Conservation (phyloP, 2,329 filamentous ascomycete species). For the Colletotrichum coccodes region DNA sequence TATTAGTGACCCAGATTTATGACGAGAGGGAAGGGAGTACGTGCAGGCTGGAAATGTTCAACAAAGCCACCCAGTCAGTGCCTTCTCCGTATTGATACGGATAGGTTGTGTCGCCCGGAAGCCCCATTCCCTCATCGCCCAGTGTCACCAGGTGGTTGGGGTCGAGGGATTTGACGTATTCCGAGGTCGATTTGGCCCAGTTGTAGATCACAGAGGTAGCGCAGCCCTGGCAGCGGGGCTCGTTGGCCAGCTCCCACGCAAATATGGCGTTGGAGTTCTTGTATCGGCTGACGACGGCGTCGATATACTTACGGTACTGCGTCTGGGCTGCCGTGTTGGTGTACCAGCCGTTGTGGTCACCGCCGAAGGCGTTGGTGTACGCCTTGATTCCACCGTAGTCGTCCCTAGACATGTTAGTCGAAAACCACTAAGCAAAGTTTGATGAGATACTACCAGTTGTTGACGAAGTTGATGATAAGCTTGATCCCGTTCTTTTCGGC, state of each 20-base stretch:
- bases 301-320: constrained; percentile 65
- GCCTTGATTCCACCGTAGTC: constrained; percentile 74
- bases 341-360: constrained; percentile 65
- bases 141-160: constrained; percentile 70
- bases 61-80: constrained; percentile 59
- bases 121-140: constrained; percentile 65
- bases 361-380: constrained; percentile 68
- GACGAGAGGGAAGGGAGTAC: neutral
- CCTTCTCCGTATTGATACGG: constrained; percentile 62
- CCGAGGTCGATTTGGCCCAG: constrained; percentile 68
- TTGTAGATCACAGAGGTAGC: constrained; percentile 65
- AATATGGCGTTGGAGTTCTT: constrained; percentile 58
- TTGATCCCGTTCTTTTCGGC: constrained; percentile 70
- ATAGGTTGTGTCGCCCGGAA: constrained; percentile 61
- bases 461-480: constrained; percentile 73
- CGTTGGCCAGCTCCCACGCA: constrained; percentile 66
- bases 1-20: neutral
- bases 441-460: constrained; percentile 63
- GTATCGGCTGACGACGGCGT: constrained; percentile 60
- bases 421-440: neutral
- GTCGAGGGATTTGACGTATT: constrained; percentile 73
- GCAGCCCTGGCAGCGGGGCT: constrained; percentile 71
- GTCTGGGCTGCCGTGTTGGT: constrained; percentile 61
- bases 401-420: constrained; percentile 35
- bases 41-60: constrained; percentile 59